Evolutionary conservation across 2,329 filamentous ascomycete species (phyloP).

Genomic region (Xenoacremonium recifei): DNA sequence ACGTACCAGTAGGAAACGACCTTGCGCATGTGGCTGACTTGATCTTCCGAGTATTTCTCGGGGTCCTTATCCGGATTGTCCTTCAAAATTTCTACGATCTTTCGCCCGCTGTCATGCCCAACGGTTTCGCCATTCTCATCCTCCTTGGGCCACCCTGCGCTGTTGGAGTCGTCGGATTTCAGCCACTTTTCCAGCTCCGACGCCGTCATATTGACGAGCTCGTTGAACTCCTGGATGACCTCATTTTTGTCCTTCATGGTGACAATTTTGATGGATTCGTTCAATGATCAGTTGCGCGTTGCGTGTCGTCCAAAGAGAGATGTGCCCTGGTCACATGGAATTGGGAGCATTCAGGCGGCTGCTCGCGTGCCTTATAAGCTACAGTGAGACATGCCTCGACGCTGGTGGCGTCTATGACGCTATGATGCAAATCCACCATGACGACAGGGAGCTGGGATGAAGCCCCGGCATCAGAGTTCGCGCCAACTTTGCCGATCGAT

Average conservation of each 20-base stretch:
- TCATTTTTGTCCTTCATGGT: constrained; percentile 27
- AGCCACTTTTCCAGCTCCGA: constrained; percentile 62
- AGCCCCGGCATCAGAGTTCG: too few relatives aligned
- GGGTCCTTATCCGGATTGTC: constrained; percentile 59
- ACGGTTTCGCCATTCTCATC: constrained; percentile 59
- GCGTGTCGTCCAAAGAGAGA: too few relatives aligned
- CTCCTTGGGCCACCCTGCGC: constrained; percentile 60
- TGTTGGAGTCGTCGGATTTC: constrained; percentile 53
- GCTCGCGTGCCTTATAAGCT: too few relatives aligned
- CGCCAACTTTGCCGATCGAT: too few relatives aligned
- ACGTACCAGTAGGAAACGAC: constrained; percentile 60
- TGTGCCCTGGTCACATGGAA: too few relatives aligned
- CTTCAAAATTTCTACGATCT: constrained; percentile 62
- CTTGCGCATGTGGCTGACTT: constrained; percentile 58
- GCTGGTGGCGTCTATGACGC: too few relatives aligned
- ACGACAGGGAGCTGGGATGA: too few relatives aligned
- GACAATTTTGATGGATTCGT: neutral
- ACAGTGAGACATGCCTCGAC: too few relatives aligned
- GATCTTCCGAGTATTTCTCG: constrained; percentile 54
- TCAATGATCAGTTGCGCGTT: too few relatives aligned
- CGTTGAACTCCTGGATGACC: constrained; percentile 58
- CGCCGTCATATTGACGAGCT: constrained; percentile 64
- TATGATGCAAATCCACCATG: too few relatives aligned
- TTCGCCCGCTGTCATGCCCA: constrained; percentile 62
- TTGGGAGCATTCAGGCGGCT: too few relatives aligned